Evolutionary conservation across 257 asterid species (phyloP).

Genomic region (Thymus mandschuricus): DNA sequence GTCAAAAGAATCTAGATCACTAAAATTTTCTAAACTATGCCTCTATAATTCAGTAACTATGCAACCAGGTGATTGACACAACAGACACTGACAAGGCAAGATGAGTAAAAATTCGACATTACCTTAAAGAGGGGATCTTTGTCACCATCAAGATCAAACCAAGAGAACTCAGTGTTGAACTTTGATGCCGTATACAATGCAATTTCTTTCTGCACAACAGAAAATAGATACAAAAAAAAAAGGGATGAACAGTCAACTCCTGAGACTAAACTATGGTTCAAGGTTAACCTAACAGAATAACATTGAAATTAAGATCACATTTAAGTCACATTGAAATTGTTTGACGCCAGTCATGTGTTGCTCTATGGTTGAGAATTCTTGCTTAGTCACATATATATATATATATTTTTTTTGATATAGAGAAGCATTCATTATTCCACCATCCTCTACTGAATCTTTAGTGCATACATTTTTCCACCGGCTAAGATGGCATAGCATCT

Average conservation of each 20-base stretch:
- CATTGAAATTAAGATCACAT: conserved; percentile 7
- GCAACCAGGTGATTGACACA: not conserved
- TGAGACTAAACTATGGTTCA: conserved; percentile 17
- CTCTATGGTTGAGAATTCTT: too few relatives aligned
- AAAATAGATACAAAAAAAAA: conserved; percentile 13
- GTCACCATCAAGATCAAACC: conserved; percentile 99
- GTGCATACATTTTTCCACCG: conserved; percentile 8
- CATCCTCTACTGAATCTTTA: conserved; percentile 6
- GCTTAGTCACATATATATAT: too few relatives aligned
- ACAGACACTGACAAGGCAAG: conserved; percentile 16
- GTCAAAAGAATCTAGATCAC: not conserved
- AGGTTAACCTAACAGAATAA: conserved; percentile 25
- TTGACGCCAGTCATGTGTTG: too few relatives aligned
- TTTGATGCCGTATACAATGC: conserved; percentile 94
- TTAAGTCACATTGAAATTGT: conserved; percentile 2
- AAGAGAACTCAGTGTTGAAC: conserved; percentile 89
- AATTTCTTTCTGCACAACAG: conserved; percentile 89
- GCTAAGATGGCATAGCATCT: conserved; percentile 21
- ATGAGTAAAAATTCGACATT: conserved; percentile 33
- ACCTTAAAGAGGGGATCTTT: conserved; percentile 99
- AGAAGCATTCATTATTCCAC: conserved; percentile 8
- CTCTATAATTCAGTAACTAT: not conserved
- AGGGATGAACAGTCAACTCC: conserved; percentile 1
- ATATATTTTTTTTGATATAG: too few relatives aligned
- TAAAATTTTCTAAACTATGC: not conserved